Evolutionary conservation across 768 basidiomycete species (phyloP).

Genomic region (Pleurotus platypus): DNA sequence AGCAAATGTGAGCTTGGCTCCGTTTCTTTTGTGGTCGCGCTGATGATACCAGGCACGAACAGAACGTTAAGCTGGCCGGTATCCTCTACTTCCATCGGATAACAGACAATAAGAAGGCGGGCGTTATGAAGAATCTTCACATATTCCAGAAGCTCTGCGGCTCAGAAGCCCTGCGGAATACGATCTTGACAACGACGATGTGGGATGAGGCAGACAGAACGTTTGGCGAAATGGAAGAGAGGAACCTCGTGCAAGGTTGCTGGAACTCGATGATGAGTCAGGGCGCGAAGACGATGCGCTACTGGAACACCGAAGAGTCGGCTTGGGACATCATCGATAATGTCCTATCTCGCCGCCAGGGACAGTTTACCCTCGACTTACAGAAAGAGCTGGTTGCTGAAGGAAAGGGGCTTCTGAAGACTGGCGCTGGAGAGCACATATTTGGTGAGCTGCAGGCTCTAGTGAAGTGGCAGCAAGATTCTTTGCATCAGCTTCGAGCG

Average conservation of each 20-base stretch:
- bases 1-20: slow-evolving; percentile 13
- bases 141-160: slow-evolving; percentile 40
- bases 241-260: slow-evolving; percentile 33
- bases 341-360: background rate
- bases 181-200: slow-evolving; percentile 47
- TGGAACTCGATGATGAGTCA: slow-evolving; percentile 23
- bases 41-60: no score
- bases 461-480: slow-evolving; percentile 7
- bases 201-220: slow-evolving; percentile 35
- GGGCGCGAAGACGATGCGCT: background rate
- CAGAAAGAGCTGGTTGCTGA: slow-evolving; percentile 28
- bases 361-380: slow-evolving; percentile 2
- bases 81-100: slow-evolving; percentile 46
- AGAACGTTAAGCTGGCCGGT: slow-evolving; percentile 8
- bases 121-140: slow-evolving; percentile 23
- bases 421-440: slow-evolving; percentile 8
- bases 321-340: background rate
- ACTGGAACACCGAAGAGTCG: background rate
- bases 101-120: slow-evolving; percentile 32
- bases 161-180: slow-evolving; percentile 34
- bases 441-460: slow-evolving; percentile 7
- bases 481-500: background rate
- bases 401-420: slow-evolving; percentile 10
- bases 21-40: no score
- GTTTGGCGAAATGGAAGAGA: slow-evolving; percentile 31